phyloP scores from a whole-genome alignment of 495 filamentous ascomycete genomes.

The Penicillium longicatenatum region DNA sequence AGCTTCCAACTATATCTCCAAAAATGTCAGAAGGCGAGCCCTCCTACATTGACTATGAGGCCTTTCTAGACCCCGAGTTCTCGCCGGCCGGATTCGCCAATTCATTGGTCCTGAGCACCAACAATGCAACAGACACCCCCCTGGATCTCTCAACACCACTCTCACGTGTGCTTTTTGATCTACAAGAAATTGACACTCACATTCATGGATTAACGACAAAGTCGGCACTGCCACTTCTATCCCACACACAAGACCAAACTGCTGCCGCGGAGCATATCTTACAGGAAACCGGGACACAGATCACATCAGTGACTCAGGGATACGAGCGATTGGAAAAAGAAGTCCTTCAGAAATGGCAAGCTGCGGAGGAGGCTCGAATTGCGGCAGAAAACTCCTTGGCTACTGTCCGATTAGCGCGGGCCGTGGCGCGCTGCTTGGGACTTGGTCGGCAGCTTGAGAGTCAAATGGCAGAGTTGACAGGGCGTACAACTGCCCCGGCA shows the following conservation, averaged over 20 bases:
- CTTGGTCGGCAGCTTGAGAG: constrained; percentile 85
- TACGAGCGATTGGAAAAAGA: constrained; percentile 83
- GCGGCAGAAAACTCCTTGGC: constrained; percentile 75
- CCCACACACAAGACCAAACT: constrained; percentile 72
- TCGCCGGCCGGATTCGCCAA: constrained; percentile 81
- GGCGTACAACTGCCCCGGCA: constrained; percentile 24
- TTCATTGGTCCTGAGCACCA: constrained; percentile 81
- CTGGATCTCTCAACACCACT: constrained; percentile 93
- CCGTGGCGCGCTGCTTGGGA: constrained; percentile 72
- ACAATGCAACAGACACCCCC: constrained; percentile 86
- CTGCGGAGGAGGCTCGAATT: constrained; percentile 73
- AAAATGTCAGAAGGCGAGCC: constrained; percentile 50
- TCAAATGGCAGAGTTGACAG: constrained; percentile 67
- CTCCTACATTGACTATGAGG: constrained; percentile 96
- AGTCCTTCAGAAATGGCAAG: constrained; percentile 77
- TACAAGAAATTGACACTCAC: constrained; percentile 95
- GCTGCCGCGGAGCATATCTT: constrained; percentile 69
- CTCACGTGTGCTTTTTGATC: constrained; percentile 91
- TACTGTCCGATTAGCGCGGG: constrained; percentile 74
- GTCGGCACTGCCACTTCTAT: constrained; percentile 79
- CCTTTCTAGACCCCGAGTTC: constrained; percentile 85
- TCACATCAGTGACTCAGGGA: constrained; percentile 75
- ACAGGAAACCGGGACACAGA: constrained; percentile 70
- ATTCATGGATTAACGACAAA: constrained; percentile 87
- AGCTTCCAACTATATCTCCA: not conserved